Evolutionary conservation across 176 grass and related monocot genomes (phyloP).

Genomic region (Chloris gayana): DNA sequence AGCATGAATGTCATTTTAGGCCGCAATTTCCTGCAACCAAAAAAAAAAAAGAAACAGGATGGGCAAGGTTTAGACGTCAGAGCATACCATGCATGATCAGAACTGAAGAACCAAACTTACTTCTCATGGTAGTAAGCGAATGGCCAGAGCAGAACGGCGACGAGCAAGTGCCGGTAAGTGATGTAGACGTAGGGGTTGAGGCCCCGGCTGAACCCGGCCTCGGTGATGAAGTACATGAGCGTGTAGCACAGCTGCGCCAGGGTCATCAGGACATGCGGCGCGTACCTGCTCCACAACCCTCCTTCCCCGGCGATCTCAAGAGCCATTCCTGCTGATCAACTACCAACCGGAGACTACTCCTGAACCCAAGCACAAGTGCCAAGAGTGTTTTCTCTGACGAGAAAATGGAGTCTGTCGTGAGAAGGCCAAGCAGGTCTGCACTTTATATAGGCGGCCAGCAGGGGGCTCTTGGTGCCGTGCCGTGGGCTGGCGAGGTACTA

Average conservation of each 20-base stretch:
- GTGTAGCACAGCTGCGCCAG: slow-evolving; percentile 81
- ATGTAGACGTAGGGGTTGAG: slow-evolving; percentile 81
- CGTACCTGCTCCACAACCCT: slow-evolving; percentile 44
- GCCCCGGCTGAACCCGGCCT: slow-evolving; percentile 72
- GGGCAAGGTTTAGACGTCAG: no score
- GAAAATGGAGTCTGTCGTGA: neutral
- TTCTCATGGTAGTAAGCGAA: slow-evolving; percentile 84
- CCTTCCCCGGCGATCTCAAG: neutral
- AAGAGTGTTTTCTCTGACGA: neutral
- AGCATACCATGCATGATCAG: no score
- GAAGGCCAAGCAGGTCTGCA: neutral
- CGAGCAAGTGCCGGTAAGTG: slow-evolving; percentile 75
- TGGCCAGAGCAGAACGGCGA: slow-evolving; percentile 61
- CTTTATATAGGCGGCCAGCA: slow-evolving; percentile 23
- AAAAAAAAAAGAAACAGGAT: neutral
- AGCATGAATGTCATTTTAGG: slow-evolving; percentile 79
- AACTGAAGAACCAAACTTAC: slow-evolving; percentile 27
- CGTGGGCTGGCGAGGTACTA: neutral
- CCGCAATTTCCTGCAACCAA: slow-evolving; percentile 54
- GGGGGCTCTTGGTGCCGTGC: neutral
- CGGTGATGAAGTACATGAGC: slow-evolving; percentile 88
- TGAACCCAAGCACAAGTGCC: neutral
- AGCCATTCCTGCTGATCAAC: neutral
- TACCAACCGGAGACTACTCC: no score
- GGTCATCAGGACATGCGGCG: slow-evolving; percentile 73